phyloP scores from a whole-genome alignment of 805 yeast genomes.

The Ogataea kodamae region DNA sequence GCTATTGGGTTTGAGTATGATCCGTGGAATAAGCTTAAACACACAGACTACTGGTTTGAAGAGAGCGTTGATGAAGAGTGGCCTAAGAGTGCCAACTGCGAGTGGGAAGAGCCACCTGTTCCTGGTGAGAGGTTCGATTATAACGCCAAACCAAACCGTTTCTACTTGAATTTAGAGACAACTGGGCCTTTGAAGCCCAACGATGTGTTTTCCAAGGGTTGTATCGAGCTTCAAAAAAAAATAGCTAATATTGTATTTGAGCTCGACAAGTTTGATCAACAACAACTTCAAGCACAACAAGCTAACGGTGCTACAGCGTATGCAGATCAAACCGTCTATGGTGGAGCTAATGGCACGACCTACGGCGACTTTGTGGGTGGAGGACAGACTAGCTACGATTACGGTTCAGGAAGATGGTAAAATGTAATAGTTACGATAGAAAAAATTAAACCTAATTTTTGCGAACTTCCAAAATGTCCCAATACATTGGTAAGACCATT shows the following conservation, averaged over 20 bases:
- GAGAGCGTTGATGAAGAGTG: conserved; percentile 85
- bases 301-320: conserved; percentile 28
- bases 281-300: conserved; percentile 35
- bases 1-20: conserved; percentile 97
- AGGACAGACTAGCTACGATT: conserved; percentile 28
- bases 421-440: conserved; percentile 9
- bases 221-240: conserved; percentile 82
- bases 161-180: conserved; percentile 88
- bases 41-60: conserved; percentile 96
- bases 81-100: conserved; percentile 87
- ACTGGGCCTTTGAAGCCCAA: conserved; percentile 87
- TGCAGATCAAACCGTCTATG: conserved; percentile 31
- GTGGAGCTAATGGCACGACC: conserved; percentile 18
- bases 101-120: conserved; percentile 93
- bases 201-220: conserved; percentile 82
- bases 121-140: conserved; percentile 85
- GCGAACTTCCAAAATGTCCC: conserved; percentile 71
- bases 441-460: conserved; percentile 4
- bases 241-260: conserved; percentile 83
- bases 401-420: conserved; percentile 35
- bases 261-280: conserved; percentile 44
- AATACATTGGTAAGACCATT: conserved; percentile 87
- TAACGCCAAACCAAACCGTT: conserved; percentile 73
- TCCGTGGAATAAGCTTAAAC: conserved; percentile 97
- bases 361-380: conserved; percentile 19